Evolutionary conservation across 2,329 filamentous ascomycete species (phyloP), one percentile per base, ranked within the genome.

Genomic region (Akanthomyces dipterigenus): DNA sequence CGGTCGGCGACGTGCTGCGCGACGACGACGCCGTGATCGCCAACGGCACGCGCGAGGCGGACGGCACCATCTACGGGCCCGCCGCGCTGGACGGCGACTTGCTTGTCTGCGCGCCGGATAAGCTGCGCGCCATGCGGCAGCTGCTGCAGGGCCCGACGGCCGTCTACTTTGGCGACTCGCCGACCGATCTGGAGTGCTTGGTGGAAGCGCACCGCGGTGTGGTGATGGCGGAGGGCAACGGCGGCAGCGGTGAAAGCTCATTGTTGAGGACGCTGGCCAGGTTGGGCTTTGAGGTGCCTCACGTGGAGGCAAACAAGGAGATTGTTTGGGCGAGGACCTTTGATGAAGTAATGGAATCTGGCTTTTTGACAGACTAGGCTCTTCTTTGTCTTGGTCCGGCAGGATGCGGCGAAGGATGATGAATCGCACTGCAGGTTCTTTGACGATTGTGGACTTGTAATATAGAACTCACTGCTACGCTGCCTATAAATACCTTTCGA

Each of bases 151-250:
- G 5, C 64, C 61, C 18, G 1, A 60, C 65, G 60, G 67, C 74
- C n/a, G 68, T 82, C n/a, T 86, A 85, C 70, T 78, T 84, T 68
- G 83, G 83, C 8, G 83, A 86, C 68, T 84, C 82, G 31, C 76
- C 76, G 2, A 85, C 82, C 1, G 83, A 86, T 67, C 69, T 85
- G 61, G 77, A 80, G 67, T 85, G 82, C 62, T 69, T 86, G 42
- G 65, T 83, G 4, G 67, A 70, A 24, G 70, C 49, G 16, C 8
- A 69, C 2, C 70, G 72, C 6, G 83, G 82, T 4, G 70, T 84
- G 24, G 76, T 81, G 46, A 74, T 86, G 43, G 74, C 78, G 1
- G 67, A 77, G 40, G 66, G 70, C 18, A 72, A 40, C 42, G 66
- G 71, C 18, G 31, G 31, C 31, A 66, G 71, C 18, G 31, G 31